phyloP scores from a whole-genome alignment of 371 early-diverging fungal genomes.

The Mortierella sp. region DNA sequence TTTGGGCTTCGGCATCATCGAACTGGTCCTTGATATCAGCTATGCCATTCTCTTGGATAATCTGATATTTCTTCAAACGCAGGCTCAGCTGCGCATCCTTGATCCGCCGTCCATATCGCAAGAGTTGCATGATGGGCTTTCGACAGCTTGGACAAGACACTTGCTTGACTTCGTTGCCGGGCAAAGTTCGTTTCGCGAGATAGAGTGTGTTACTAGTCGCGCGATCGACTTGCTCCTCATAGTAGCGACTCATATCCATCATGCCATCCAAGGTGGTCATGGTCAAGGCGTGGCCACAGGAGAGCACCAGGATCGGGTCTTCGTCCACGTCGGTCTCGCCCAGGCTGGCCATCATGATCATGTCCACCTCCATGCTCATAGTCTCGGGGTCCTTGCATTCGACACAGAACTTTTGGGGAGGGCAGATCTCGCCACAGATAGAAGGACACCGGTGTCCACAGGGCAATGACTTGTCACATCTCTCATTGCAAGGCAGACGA shows the following conservation, averaged over 20 bases:
- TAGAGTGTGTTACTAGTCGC: no score
- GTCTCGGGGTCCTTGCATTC: conserved; percentile 35
- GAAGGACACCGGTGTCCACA: conserved; percentile 69
- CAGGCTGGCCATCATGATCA: conserved; percentile 55
- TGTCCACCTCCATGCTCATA: conserved; percentile 53
- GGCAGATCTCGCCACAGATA: conserved; percentile 68
- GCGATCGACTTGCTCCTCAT: conserved; percentile 12
- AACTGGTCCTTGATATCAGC: no score
- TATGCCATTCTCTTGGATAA: no score
- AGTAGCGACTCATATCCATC: conserved; percentile 57
- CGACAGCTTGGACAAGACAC: conserved; percentile 37
- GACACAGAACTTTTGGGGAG: conserved; percentile 56
- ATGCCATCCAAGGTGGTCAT: conserved; percentile 60
- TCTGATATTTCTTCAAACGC: conserved; percentile 23
- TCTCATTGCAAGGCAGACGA: conserved; percentile 68
- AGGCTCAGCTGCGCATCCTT: conserved; percentile 22
- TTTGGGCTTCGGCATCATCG: no score
- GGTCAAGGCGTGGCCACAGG: conserved; percentile 62
- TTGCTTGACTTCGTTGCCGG: conserved; percentile 15
- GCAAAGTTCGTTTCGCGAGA: no score
- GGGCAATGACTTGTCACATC: no score
- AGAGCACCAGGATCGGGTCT: conserved; percentile 58
- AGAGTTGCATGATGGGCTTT: conserved; percentile 37
- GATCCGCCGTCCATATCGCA: conserved; percentile 52
- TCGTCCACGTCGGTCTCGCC: conserved; percentile 58